A percentile compares a stretch with the other conserved stretches of the same genome.
phyloP scores from a whole-genome alignment of 306 rosid genomes.

The Prunus campanulata region DNA sequence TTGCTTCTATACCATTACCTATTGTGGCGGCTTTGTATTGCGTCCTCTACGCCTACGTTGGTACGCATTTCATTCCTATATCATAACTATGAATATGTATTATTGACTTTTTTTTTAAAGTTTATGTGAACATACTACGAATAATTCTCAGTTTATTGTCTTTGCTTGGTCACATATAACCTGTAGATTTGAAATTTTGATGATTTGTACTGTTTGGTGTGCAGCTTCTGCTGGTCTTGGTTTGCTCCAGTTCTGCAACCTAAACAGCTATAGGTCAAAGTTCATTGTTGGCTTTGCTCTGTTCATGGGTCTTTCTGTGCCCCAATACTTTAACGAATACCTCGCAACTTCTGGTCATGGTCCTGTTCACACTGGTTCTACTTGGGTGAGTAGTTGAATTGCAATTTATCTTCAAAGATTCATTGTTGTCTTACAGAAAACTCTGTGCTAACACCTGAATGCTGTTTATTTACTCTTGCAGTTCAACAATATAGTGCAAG shows the following conservation, averaged over 20 bases:
- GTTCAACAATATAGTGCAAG: conserved; percentile 73
- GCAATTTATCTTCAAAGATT: not conserved
- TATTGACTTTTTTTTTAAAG: not conserved
- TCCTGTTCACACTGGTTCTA: conserved; percentile 66
- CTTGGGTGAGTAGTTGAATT: conserved; percentile 39
- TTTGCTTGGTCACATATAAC: not conserved
- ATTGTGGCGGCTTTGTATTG: conserved; percentile 81
- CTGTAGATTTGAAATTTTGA: not conserved
- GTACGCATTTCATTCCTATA: conserved; percentile 36
- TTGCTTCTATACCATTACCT: conserved; percentile 85
- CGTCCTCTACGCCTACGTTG: conserved; percentile 77
- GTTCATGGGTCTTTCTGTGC: conserved; percentile 77
- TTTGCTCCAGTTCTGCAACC: conserved; percentile 79
- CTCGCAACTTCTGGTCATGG: conserved; percentile 43
- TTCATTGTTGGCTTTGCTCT: conserved; percentile 81
- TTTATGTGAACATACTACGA: not conserved
- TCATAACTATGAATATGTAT: not conserved
- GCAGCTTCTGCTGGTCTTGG: conserved; percentile 79
- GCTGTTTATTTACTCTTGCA: conserved; percentile 22
- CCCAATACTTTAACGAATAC: conserved; percentile 67
- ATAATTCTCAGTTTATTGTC: not conserved
- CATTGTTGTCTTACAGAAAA: not conserved
- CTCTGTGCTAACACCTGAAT: not conserved
- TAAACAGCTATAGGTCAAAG: conserved; percentile 68
- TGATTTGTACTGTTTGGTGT: conserved; percentile 7